Conservation (phyloP, 2,329 filamentous ascomycete genomes). For the Fusarium anguioides region DNA sequence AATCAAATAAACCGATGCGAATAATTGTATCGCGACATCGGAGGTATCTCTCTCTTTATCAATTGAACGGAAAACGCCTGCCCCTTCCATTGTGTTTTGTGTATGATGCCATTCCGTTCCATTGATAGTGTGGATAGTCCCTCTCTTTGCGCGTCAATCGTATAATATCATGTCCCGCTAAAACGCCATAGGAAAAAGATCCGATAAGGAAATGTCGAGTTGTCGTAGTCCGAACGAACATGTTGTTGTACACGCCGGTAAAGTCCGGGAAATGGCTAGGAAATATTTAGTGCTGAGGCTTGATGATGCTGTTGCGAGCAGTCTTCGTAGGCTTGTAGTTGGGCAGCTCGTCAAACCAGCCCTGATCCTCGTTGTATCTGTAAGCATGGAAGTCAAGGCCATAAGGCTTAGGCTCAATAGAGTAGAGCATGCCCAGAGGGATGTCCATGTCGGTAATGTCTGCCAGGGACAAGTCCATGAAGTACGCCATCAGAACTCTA, state of each 20-base stretch:
- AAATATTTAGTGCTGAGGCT: conserved; percentile 7
- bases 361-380: conserved; percentile 80
- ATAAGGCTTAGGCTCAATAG: conserved; percentile 96
- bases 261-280: conserved; percentile 1
- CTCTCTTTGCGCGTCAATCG: conserved; percentile 41
- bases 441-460: conserved; percentile 96
- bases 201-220: conserved; percentile 1
- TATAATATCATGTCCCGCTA: conserved; percentile 33
- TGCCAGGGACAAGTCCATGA: conserved; percentile 89
- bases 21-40: conserved; percentile 38
- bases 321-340: conserved; percentile 78
- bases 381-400: conserved; percentile 98
- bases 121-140: conserved; percentile 43
- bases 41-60: conserved; percentile 46
- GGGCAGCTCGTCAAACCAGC: conserved; percentile 88
- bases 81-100: conserved; percentile 37
- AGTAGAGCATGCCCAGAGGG: conserved; percentile 91
- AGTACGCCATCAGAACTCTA: conserved; percentile 93
- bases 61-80: conserved; percentile 47
- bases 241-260: conserved; percentile 42
- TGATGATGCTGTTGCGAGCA: conserved; percentile 48
- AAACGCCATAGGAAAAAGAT: conserved; percentile 37
- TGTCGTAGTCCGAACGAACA: conserved; percentile 11
- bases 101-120: conserved; percentile 42
- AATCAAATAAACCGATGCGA: conserved; percentile 36